Evolutionary conservation across 2,329 filamentous ascomycete genomes (phyloP), one percentile per base, ranked within the genome.

Genomic region (Aspergillus pseudoglaucus): DNA sequence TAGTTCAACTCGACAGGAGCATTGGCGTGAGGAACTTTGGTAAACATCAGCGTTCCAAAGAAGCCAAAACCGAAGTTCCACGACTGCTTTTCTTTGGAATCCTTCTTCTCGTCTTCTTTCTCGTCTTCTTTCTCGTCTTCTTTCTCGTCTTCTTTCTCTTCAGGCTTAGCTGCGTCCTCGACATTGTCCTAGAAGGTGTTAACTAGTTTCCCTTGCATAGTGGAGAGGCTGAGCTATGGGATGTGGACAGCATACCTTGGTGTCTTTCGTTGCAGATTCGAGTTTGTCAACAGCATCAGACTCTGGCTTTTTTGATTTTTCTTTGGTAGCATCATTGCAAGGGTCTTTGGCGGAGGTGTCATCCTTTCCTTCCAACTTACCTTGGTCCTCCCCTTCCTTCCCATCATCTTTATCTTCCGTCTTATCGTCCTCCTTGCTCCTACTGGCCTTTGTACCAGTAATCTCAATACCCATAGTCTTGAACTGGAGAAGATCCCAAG

Each of bases 31-130:
- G 40, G 40, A n/a, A 30, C 40, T 25, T 42, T 42, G 3, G 40
- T 42, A 9, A 42, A 15, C 22, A 15, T 42, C 22, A 42, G 22
- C 20, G 10, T 27, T 1, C 40, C 40, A 17, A 25, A 15, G 25
- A 42, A 27, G 20, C 40, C 40, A 15, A 42, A 42, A 27, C 40
- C 40, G 15, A 42, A 25, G 12, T 42, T 42, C 40, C 40, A 42
- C 9, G 20, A 25, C 40, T 30, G 9, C 7, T 25, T n/a, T 18
- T 42, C 40, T 42, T 42, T 42, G 10, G 39, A 2, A 5, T 42
- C 17, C 30, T 15, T 15, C n/a, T 15, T 14, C 15, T 42, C 20
- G 3, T 25, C 20, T 30, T n/a, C 12, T 3, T 41, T 8, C 22
- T 41, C n/a, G 17, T 41, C 17, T 7, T 41, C 14, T 23, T 4